Evolutionary conservation across 2,329 filamentous ascomycete genomes (phyloP).

Genomic region (Trichoderma cornu-damae): DNA sequence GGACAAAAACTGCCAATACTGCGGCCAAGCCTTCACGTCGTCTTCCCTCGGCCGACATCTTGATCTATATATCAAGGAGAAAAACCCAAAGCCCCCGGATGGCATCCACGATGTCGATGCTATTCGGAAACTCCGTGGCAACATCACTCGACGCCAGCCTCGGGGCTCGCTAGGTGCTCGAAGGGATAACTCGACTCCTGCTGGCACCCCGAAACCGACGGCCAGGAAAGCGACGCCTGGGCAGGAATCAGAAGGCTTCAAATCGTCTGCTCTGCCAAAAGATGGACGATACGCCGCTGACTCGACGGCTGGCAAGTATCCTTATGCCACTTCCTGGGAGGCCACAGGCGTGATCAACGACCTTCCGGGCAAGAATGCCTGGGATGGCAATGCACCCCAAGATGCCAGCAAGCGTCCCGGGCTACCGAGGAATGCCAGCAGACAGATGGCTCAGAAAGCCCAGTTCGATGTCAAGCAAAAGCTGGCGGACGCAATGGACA

Average conservation of each 20-base stretch:
- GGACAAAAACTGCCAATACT: constrained; percentile 85
- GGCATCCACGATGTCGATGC: constrained; percentile 86
- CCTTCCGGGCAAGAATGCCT: constrained; percentile 45
- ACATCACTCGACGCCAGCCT: constrained; percentile 81
- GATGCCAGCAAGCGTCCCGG: constrained; percentile 35
- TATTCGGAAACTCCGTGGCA: constrained; percentile 75
- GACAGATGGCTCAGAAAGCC: constrained; percentile 51
- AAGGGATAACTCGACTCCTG: constrained; percentile 55
- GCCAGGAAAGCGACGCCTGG: constrained; percentile 37
- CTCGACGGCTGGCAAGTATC: constrained; percentile 49
- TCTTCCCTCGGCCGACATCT: constrained; percentile 90
- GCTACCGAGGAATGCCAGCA: constrained; percentile 43
- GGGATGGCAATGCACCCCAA: constrained; percentile 32
- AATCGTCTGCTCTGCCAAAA: constrained; percentile 38
- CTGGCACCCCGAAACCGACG: constrained; percentile 43
- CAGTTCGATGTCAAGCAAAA: constrained; percentile 61
- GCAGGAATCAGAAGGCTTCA: constrained; percentile 37
- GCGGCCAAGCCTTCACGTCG: constrained; percentile 83
- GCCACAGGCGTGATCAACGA: constrained; percentile 74
- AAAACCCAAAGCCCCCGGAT: constrained; percentile 82
- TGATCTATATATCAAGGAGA: constrained; percentile 88
- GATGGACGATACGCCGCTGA: constrained; percentile 42
- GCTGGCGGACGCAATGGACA: constrained; percentile 67
- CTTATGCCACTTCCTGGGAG: constrained; percentile 63
- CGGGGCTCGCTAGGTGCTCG: constrained; percentile 58